Percentiles rank a stretch among this genome's conserved stretches.
phyloP scores from a whole-genome alignment of 2,329 filamentous ascomycete genomes.

The Aphanoascus verrucosus region DNA sequence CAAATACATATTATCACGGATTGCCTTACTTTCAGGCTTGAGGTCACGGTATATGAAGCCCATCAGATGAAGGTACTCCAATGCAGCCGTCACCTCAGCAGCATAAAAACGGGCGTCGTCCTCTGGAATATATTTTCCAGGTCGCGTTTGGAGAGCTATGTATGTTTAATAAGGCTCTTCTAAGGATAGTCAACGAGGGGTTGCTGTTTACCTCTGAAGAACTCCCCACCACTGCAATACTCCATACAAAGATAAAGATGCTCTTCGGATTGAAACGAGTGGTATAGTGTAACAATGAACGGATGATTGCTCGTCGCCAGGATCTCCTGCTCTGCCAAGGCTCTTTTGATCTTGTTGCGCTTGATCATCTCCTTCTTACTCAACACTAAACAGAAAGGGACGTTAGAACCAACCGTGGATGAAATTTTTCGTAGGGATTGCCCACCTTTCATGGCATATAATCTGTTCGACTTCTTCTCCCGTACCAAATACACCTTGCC shows the following conservation, averaged over 20 bases:
- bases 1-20: neutral
- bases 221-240: conserved; percentile 97
- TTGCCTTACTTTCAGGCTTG: conserved; percentile 83
- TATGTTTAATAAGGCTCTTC: conserved; percentile 11
- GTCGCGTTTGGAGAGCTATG: conserved; percentile 79
- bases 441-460: conserved; percentile 97
- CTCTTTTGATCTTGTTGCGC: conserved; percentile 98
- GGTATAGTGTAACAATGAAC: conserved; percentile 96
- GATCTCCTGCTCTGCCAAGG: conserved; percentile 94
- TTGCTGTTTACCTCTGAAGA: conserved; percentile 58
- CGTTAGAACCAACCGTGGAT: neutral
- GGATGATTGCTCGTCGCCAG: conserved; percentile 96
- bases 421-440: neutral
- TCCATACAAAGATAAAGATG: conserved; percentile 99
- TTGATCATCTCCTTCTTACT: conserved; percentile 99
- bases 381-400: conserved; percentile 52
- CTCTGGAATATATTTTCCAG: conserved; percentile 93
- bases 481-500: conserved; percentile 96
- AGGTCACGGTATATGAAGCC: conserved; percentile 97
- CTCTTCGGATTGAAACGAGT: conserved; percentile 98
- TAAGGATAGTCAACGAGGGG: neutral
- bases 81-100: conserved; percentile 87
- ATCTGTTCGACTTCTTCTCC: conserved; percentile 89
- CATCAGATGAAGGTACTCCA: conserved; percentile 97
- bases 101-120: conserved; percentile 96